Evolutionary conservation across 1,139 yeast species (phyloP), one percentile per base, ranked within the genome.

Genomic region (Protomyces macrosporus): DNA sequence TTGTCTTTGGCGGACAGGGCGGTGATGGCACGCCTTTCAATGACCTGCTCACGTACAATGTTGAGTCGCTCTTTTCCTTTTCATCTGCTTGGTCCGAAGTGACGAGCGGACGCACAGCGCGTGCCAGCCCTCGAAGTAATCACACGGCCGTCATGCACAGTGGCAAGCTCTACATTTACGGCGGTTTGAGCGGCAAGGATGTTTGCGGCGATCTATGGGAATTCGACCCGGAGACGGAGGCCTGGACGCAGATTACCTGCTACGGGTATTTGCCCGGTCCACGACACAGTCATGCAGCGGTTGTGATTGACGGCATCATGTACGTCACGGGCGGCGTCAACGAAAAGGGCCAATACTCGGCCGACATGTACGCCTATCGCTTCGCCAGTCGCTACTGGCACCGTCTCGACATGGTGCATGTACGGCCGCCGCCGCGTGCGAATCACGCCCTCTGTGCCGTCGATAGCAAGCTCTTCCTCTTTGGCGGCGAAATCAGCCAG

Each of bases 361-460:
- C 35, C 53, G 59, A 55, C 35, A 42, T 55, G 30, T 14, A 12
- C n/a, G 59, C 53, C 6, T 36, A 42, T 37, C 45, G 48, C 7
- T 34, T 55, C 10, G 36, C 59, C 12, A 55, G 42, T n/a, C 36
- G 45, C 33, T 45, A 55, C 35, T 55, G 59, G 59, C 59, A 55
- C n/a, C 52, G 39, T 7, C 23, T 55, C 16, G 42, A 45, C 35
- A 34, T 14, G 32, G 30, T 51, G 7, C 9, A 30, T n/a, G 36
- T 14, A 6, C 23, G 53, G 9, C 59, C 59, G n/a, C 23, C 52
- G 14, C 45, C 59, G 30, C 59, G 59, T 6, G 50, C 53, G 6
- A 10, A 16, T 45, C 59, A 55, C 32, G 59, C 53, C 2, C 33
- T 55, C 35, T 32, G 33, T 10, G 37, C 30, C 4, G 53, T 55